phyloP scores from a whole-genome alignment of 163 green algal genomes.

The Volvox carteri region DNA sequence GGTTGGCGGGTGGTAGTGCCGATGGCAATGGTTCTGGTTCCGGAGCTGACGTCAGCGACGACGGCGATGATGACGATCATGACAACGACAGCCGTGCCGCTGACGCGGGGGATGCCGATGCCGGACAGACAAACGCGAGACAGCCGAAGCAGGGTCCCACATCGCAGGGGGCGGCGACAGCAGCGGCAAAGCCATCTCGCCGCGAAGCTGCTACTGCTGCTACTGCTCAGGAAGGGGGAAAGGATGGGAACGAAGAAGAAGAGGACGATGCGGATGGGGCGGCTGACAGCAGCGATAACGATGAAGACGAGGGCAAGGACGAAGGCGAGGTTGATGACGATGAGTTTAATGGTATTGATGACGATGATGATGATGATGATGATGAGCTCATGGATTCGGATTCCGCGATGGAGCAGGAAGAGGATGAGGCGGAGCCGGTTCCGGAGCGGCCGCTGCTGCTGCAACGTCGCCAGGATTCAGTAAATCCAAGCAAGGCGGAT shows the following conservation, averaged over 20 bases:
- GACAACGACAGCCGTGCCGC: background rate
- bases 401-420: background rate
- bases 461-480: too few species aligned
- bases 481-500: too few species aligned
- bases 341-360: too few species aligned
- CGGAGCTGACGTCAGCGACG: background rate
- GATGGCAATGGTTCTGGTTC: background rate
- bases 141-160: background rate
- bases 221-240: too few species aligned
- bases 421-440: background rate
- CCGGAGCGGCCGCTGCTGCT: too few species aligned
- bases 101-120: too few species aligned
- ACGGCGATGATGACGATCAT: background rate
- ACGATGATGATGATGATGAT: constrained; percentile 12
- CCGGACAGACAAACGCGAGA: background rate
- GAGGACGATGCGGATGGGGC: constrained; percentile 9
- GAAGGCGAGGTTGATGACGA: background rate
- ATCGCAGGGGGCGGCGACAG: background rate
- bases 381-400: background rate
- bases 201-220: too few species aligned
- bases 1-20: background rate
- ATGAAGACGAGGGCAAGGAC: background rate
- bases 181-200: background rate
- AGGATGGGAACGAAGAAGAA: background rate
- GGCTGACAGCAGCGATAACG: constrained; percentile 33